Percentiles rank a stretch among this genome's conserved stretches.
Conservation (phyloP, 129 eudicot genomes). For the Flaveria bidentis region DNA sequence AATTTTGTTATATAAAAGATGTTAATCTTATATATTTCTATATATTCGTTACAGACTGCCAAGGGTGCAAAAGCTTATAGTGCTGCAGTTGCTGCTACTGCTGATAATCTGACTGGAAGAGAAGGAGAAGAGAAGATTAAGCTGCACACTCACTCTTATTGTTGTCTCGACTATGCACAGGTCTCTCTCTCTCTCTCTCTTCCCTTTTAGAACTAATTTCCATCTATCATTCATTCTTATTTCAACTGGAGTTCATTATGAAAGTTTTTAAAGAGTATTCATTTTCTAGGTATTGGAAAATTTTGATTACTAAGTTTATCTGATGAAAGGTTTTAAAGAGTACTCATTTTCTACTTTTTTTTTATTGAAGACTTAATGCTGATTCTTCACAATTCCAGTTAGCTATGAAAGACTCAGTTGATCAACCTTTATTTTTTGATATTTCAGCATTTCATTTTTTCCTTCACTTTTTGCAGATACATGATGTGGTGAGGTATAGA, state of each 20-base stretch:
- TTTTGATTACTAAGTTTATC: neutral
- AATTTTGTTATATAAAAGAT: neutral
- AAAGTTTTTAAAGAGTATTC: neutral
- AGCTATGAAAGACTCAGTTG: neutral
- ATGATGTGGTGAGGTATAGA: slow-evolving; percentile 97
- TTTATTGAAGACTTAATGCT: neutral
- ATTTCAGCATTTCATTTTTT: neutral
- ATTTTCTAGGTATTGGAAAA: neutral
- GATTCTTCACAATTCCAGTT: neutral
- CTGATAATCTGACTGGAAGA: slow-evolving; percentile 67
- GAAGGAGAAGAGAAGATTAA: slow-evolving; percentile 90
- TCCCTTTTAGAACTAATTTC: too few relatives aligned
- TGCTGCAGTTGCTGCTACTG: slow-evolving; percentile 95
- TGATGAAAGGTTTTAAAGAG: neutral
- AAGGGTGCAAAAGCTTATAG: slow-evolving; percentile 82
- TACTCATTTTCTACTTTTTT: too few relatives aligned
- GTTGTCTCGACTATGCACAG: slow-evolving; percentile 98
- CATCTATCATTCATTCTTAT: slow-evolving; percentile 13
- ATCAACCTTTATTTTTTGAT: neutral
- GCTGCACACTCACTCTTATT: slow-evolving; percentile 91
- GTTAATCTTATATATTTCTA: neutral
- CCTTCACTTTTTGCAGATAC: slow-evolving; percentile 53
- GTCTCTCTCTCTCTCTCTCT: slow-evolving; percentile 34
- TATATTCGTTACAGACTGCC: slow-evolving; percentile 59
- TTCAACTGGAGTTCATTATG: neutral